Evolutionary conservation across 768 basidiomycete species (phyloP), one percentile per base, ranked within the genome.

Genomic region (Galerina marginata): DNA sequence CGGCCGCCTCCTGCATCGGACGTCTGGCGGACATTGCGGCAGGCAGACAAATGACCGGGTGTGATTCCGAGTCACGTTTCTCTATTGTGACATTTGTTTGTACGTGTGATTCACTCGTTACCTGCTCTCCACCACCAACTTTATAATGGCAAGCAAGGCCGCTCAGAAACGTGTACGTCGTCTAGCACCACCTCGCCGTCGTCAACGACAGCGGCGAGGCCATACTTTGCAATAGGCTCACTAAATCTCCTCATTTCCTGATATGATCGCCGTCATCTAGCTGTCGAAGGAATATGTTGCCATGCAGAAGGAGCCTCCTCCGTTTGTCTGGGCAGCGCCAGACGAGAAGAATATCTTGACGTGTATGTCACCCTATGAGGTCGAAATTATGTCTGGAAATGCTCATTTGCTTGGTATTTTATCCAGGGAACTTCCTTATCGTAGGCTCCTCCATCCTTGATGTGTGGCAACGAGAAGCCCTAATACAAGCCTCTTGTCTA

Each of bases 321-420:
- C 96, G 61, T 99, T 95, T 75, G 89, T 98, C 20, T 96, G 92
- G 90, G 96, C 96, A 40, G 84, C 84, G 33, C 96, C 96, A 12
- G 95, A 97, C 69, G 96, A 99, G 84, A 95, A 95, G 88, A 96
- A 98, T 74, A 96, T 98, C 67, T 75, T 98, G 52, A 95, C 86
- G 56, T 98, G 95, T 97, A 72, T 76, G 95, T 82, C 12, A 16
- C 37, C 43, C 25, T 44, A 45, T 39, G 10, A 15, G 33, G 33
- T 39, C 20, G 15, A 16, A 16, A 1, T 16, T 36, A 49, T 40
- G 47, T 10, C 51, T 47, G 11, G 33, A 20, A 23, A 56, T 50
- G 42, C 47, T 62, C 15, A 63, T 42, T 16, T 51, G 37, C 25
- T 47, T 65, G 26, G 64, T 33, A 42, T 40, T 9, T 59, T 56